These are phyloP conservation scores for Fusarium verrucosum DNA, from an alignment of 2,329 filamentous ascomycete species.

Conservation along the genomic window DNA sequence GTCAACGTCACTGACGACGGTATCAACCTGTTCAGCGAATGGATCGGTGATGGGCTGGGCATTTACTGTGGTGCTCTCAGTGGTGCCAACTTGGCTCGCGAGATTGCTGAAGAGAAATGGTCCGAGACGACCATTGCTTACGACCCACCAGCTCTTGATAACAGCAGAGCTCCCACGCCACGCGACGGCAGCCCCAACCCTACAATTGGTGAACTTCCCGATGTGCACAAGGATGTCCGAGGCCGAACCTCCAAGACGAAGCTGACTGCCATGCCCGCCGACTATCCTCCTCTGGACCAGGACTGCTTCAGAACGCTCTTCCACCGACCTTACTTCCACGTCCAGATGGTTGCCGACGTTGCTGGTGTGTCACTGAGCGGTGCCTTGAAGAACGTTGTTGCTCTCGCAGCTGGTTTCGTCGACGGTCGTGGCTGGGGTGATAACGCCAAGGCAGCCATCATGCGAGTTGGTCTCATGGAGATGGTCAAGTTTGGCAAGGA, in stretches of 20 bases:
- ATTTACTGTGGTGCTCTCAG: constrained; percentile 98
- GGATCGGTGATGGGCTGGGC: constrained; percentile 87
- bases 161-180: constrained; percentile 73
- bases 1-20: constrained; percentile 90
- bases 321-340: constrained; percentile 97
- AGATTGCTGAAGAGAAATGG: constrained; percentile 95
- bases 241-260: constrained; percentile 73
- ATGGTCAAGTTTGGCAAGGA: constrained; percentile 96
- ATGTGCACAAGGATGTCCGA: constrained; percentile 74
- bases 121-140: constrained; percentile 98
- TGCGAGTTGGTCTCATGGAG: constrained; percentile 94
- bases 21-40: constrained; percentile 91
- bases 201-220: constrained; percentile 61
- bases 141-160: constrained; percentile 86
- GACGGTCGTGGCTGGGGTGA: constrained; percentile 97
- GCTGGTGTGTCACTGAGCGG: constrained; percentile 94
- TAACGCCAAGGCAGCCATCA: constrained; percentile 98
- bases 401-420: constrained; percentile 92
- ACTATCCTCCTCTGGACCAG: constrained; percentile 89
- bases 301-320: constrained; percentile 85
- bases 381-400: constrained; percentile 96
- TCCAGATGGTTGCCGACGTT: constrained; percentile 93
- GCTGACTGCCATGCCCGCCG: constrained; percentile 78
- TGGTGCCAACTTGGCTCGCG: constrained; percentile 94
- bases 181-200: constrained; percentile 59